Base-by-base conservation (phyloP, 352 stramenopile species). In the Globisporangium perplexum region DNA sequence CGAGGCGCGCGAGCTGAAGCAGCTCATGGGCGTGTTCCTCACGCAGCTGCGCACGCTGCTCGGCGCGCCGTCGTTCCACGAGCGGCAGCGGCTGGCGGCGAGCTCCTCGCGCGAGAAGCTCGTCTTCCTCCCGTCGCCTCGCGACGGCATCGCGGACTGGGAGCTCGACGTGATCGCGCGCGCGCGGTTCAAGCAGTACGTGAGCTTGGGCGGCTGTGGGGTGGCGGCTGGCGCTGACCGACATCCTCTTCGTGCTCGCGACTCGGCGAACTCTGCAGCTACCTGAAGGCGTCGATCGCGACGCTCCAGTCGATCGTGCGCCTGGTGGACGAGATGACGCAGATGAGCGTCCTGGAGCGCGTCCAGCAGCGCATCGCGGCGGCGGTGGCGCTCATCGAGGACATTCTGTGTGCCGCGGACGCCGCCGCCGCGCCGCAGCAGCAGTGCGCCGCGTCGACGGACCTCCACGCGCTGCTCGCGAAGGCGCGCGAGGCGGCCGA, bases 301-400 rank as follows among this genome's bases (percentile, higher is more conserved):
- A 86, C 77, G 45, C 64, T 93, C 31, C 73, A 81, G 54, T 91
- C 83, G 23, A 88, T 85, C 41, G 68, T 85, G 41, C 55, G 82
- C 50, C 74, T 93, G 4, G 80, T 93, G 24, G 64, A 70, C 26
- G 65, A 77, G 24, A 81, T 93, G 60, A 66, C 80, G 12, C 68
- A 93, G 57, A 74, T 93, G 59, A 88, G 70, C 30, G 83, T 93
- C 22, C 53, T 88, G 6, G 60, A 78, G 42, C 78, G 77, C 45
- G 77, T 90, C 12, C 69, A 86, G 58, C 55, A 64, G 35, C 74
- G 72, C 53, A 79, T 93, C 39, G 56, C 66, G 33, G 67, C 51
- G 17, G 74, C 83, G 0, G 55, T 90, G 7, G 57, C 66, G 7
- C 57, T 76, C 39, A 53, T 91, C 7, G 74, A 91, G 51, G 50